phyloP scores from a whole-genome alignment of 2,329 filamentous ascomycete species.

The Emmonsiellopsis sp. region DNA sequence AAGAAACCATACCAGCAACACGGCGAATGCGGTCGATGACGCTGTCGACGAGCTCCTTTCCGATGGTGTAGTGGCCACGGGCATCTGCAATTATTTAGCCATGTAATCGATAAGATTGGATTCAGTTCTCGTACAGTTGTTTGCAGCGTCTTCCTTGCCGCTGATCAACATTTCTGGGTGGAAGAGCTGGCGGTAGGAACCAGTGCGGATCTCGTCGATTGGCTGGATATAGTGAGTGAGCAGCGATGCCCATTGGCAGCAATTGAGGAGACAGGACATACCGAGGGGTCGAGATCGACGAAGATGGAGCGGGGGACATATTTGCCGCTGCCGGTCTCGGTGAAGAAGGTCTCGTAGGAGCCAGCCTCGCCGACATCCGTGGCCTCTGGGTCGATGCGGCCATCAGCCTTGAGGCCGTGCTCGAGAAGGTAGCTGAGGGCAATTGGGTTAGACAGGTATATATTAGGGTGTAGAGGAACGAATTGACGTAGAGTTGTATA shows the following conservation, averaged over 20 bases:
- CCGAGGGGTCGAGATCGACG: constrained; percentile 57
- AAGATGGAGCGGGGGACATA: constrained; percentile 61
- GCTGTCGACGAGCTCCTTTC: constrained; percentile 56
- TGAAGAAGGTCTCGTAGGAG: constrained; percentile 59
- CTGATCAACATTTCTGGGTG: constrained; percentile 58
- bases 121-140: constrained; percentile 46
- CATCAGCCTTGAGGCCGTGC: constrained; percentile 55
- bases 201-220: constrained; percentile 59
- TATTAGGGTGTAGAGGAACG: neutral
- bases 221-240: constrained; percentile 32
- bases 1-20: constrained; percentile 45
- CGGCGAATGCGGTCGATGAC: constrained; percentile 57
- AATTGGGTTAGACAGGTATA: neutral
- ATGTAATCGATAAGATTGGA: neutral
- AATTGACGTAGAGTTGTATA: neutral
- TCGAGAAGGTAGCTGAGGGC: constrained; percentile 52
- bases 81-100: constrained; percentile 40
- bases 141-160: constrained; percentile 61
- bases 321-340: constrained; percentile 55
- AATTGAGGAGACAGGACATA: constrained; percentile 23
- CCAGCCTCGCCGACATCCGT: constrained; percentile 45
- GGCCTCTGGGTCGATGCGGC: constrained; percentile 48
- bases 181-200: constrained; percentile 54
- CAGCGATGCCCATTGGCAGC: neutral
- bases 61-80: constrained; percentile 60